Evolutionary conservation across 176 grass and related monocot species (phyloP).

Genomic region (Areca catechu): DNA sequence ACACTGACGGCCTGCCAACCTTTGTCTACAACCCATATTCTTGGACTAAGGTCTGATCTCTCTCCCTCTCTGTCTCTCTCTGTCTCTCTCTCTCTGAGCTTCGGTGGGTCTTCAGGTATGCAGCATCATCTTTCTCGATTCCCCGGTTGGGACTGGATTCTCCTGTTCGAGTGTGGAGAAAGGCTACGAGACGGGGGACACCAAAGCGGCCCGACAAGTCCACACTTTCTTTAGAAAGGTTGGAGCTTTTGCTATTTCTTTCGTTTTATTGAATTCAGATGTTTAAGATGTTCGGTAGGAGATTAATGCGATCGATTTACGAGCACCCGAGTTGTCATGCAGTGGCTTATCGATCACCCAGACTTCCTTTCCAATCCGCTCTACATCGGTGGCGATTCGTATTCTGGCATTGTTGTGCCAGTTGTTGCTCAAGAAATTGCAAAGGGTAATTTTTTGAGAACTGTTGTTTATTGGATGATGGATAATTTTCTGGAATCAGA

Average conservation of each 20-base stretch:
- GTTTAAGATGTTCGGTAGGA: too few relatives aligned
- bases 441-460: slow-evolving; percentile 12
- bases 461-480: too few relatives aligned
- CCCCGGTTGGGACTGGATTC: slow-evolving; percentile 55
- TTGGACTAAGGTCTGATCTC: slow-evolving; percentile 44
- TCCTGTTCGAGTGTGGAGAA: slow-evolving; percentile 31
- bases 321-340: not conserved
- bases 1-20: slow-evolving; percentile 31
- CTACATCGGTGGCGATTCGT: slow-evolving; percentile 65
- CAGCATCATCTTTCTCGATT: slow-evolving; percentile 70
- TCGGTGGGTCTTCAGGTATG: slow-evolving; percentile 20
- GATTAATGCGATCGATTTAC: too few relatives aligned
- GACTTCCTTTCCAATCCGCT: slow-evolving; percentile 54
- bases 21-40: slow-evolving; percentile 41
- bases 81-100: not conserved
- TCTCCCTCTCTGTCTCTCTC: not conserved
- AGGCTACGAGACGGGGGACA: slow-evolving; percentile 29
- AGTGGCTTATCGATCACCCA: slow-evolving; percentile 50
- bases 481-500: too few relatives aligned
- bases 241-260: not conserved
- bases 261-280: too few relatives aligned
- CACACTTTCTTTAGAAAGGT: slow-evolving; percentile 54
- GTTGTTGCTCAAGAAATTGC: slow-evolving; percentile 29
- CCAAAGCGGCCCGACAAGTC: slow-evolving; percentile 27
- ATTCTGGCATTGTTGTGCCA: slow-evolving; percentile 41